Percentiles rank a stretch among this genome's conserved stretches.
Evolutionary conservation across 129 eudicot genomes (phyloP).

Genomic region (Escallonia rubra): DNA sequence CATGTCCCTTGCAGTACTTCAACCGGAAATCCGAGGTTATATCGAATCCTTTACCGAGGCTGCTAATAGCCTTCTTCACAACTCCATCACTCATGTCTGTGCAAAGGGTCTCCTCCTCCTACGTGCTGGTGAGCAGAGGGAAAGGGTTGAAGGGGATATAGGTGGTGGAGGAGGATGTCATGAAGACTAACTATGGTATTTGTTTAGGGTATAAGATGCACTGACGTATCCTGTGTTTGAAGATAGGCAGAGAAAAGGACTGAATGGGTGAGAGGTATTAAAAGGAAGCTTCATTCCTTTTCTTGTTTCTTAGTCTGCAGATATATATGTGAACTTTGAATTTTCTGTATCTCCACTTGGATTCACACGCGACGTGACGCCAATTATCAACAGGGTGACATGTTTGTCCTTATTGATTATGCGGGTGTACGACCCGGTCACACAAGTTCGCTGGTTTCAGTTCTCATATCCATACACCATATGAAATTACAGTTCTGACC

Average conservation of each 20-base stretch:
- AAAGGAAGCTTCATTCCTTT: slow-evolving; percentile 24
- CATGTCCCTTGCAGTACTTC: slow-evolving; percentile 75
- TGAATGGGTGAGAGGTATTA: not conserved
- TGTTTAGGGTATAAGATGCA: not conserved
- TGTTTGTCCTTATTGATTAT: too few relatives aligned
- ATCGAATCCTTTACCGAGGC: slow-evolving; percentile 94
- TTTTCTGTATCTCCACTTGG: not conserved
- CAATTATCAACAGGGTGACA: not conserved
- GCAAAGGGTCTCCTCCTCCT: not conserved
- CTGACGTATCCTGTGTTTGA: not conserved
- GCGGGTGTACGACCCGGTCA: too few relatives aligned
- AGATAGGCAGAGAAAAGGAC: slow-evolving; percentile 1
- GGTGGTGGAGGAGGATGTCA: not conserved
- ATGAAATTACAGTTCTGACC: too few relatives aligned
- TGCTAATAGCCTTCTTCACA: slow-evolving; percentile 49
- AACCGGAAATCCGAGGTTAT: slow-evolving; percentile 82
- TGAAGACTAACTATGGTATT: not conserved
- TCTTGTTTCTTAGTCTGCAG: slow-evolving; percentile 2
- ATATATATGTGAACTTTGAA: not conserved
- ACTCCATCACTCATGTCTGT: slow-evolving; percentile 29
- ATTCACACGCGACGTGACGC: not conserved
- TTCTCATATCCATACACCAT: too few relatives aligned
- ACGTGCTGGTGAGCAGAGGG: not conserved
- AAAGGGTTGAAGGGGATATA: not conserved
- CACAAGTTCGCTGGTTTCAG: too few relatives aligned